Base-by-base conservation (phyloP, 768 basidiomycete genomes). In the Naganishia antarctica region DNA sequence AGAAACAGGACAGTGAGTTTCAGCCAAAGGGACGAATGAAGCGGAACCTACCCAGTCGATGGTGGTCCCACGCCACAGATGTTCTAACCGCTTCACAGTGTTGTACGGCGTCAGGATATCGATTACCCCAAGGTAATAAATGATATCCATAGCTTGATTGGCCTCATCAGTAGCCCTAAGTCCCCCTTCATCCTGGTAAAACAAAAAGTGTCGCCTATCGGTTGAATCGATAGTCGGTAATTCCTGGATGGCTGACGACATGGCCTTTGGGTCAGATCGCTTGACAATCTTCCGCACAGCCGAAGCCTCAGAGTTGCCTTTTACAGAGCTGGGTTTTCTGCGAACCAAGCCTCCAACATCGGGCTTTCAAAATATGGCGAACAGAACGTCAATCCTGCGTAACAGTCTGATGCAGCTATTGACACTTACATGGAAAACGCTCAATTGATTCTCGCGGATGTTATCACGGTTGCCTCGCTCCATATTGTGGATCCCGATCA, bases 101-200 rank as follows among this genome's bases (percentile, higher is more conserved):
- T 81, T 84, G 76, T 90, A 99, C 1, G 93, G 94, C 26, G 96
- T 98, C 65, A 93, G 79, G 68, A 97, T 98, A 78, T 99, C 96
- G 72, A 99, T 99, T 60, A 99, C 84, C 25, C 96, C 94, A 9
- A 97, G 81, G 76, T 97, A 97, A 77, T 94, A 96, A 61, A 96
- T 87, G 49, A 84, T 84, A 68, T 87, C 86, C 78, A 87, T 77
- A 1, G 81, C 77, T 21, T 83, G 81, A 75, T 98, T 94, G 9
- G 77, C 78, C 71, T 97, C 93, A 75, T 93, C 86, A 18, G 94
- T 96, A 37, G 92, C 90, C 32, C 88, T 83, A 46, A 94, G 74
- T 0, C 96, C 96, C 13, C 92, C 92, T 70, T 98, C 96, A 73
- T 99, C 93, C 71, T 93, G 90, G 74, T 96, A 97, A 78, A 99